Conservation (phyloP, 1,284 basidiomycete genomes). For the Hypsizygus ulmarius region DNA sequence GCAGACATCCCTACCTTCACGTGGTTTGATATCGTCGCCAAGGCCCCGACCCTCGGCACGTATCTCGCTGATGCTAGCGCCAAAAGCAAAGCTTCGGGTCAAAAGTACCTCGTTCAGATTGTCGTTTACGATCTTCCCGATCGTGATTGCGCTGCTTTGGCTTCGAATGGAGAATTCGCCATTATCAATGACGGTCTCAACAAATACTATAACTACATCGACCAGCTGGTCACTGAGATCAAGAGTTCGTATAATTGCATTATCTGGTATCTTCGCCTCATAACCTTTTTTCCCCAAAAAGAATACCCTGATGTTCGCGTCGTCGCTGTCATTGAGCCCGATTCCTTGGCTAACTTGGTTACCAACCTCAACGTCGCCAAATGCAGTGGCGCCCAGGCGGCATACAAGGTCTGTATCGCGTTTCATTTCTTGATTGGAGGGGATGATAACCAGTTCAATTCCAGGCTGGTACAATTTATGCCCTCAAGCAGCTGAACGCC, state of each 20-base stretch:
- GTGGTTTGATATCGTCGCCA: constrained; percentile 57
- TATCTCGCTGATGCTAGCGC: constrained; percentile 53
- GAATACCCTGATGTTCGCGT: constrained; percentile 60
- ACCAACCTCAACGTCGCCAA: constrained; percentile 61
- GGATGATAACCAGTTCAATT: background rate
- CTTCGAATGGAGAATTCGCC: constrained; percentile 64
- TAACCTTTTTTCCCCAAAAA: constrained; percentile 20
- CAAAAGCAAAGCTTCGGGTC: constrained; percentile 40
- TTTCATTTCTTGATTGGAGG: background rate
- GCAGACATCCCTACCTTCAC: constrained; percentile 59
- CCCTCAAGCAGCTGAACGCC: constrained; percentile 51
- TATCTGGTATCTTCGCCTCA: background rate
- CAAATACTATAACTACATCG: constrained; percentile 60
- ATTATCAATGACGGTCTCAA: constrained; percentile 54
- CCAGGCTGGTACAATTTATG: constrained; percentile 51
- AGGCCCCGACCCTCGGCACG: constrained; percentile 48
- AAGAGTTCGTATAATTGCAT: constrained; percentile 38
- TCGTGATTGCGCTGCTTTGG: constrained; percentile 62
- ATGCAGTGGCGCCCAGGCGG: constrained; percentile 50
- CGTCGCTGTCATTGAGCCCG: constrained; percentile 63
- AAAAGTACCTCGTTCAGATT: constrained; percentile 56
- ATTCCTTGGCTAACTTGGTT: constrained; percentile 60
- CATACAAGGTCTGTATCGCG: constrained; percentile 41
- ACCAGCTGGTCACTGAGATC: constrained; percentile 56
- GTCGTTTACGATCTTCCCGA: constrained; percentile 63